Conservation (phyloP, 2,329 filamentous ascomycete species). For the Aspergillus fumigatiaffinis region DNA sequence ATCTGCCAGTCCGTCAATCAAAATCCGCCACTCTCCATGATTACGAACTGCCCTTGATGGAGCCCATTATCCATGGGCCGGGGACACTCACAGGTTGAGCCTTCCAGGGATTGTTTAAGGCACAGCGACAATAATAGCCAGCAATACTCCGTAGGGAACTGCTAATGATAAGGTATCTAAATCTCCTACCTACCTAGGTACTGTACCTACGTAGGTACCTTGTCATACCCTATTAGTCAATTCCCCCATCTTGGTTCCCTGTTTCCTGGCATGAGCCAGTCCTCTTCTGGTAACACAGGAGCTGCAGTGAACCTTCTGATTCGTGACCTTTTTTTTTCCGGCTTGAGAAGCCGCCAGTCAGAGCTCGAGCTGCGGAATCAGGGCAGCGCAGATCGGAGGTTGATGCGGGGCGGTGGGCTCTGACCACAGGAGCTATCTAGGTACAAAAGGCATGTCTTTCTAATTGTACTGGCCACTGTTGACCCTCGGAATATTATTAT, state of each 20-base stretch:
- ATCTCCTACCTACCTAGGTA: no score
- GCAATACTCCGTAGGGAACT: no score
- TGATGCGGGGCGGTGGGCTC: neutral
- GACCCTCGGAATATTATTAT: no score
- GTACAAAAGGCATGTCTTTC: no score
- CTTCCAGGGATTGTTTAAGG: no score
- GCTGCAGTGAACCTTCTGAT: no score
- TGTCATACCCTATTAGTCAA: neutral
- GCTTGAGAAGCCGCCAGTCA: slow-evolving; percentile 3
- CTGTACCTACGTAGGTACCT: neutral
- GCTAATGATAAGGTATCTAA: no score
- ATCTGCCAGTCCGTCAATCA: no score
- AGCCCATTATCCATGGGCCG: neutral
- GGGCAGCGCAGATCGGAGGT: neutral
- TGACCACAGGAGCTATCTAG: neutral
- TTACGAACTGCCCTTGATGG: no score
- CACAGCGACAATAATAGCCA: no score
- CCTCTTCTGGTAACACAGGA: neutral
- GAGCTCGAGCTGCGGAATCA: neutral
- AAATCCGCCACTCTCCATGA: no score
- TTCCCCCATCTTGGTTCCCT: neutral
- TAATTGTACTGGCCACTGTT: neutral
- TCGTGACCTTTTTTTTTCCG: neutral
- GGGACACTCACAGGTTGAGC: neutral
- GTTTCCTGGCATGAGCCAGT: neutral